Base-by-base conservation (phyloP, 1,139 yeast genomes). In the Hyphopichia pseudoburtonii region DNA sequence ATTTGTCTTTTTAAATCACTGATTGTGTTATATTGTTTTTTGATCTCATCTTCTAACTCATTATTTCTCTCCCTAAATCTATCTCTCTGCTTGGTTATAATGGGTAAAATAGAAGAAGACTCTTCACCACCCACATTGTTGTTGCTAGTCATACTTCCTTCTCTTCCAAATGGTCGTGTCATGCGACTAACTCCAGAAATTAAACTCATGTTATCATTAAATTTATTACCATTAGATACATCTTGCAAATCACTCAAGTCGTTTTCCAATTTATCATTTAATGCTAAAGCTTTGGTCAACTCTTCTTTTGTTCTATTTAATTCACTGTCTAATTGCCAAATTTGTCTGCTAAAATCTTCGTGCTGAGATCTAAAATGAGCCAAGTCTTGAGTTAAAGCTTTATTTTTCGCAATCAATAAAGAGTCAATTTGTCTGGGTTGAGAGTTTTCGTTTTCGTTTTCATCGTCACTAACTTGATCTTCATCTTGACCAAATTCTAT, bases 61-160 rank as follows among this genome's bases (percentile, higher is more conserved):
- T 76, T 77, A 51, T 85, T 88, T 40, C 90, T 75, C 22, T 79
- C 77, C 50, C 95, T 79, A 69, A 90, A 89, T 45, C 97, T 70
- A 58, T 92, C 97, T 58, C 98, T 78, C 63, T 92, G 98, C 52
- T 92, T 90, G 17, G 97, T 89, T 23, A 92, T 80, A 36, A 92
- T 88, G 1, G 96, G 95, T 33, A 92, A 64, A 29, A 92, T 82
- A 0, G 88, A 75, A 5, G 68, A 56, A 30, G 74, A 65, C 36
- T 63, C 71, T 1, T 66, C 68, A 18, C 79, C 80, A 9, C 17
- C 19, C 14, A 28, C 34, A 31, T 24, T 31, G n/a, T n/a, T 24
- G 14, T n/a, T 24, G 15, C 27, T 22, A 5, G 73, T 68, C 28
- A 76, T 70, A 62, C 54, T 48, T 3, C 59, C 59, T 33, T 46